phyloP scores from a whole-genome alignment of 2,329 filamentous ascomycete species.

The Aspergillus sp. region DNA sequence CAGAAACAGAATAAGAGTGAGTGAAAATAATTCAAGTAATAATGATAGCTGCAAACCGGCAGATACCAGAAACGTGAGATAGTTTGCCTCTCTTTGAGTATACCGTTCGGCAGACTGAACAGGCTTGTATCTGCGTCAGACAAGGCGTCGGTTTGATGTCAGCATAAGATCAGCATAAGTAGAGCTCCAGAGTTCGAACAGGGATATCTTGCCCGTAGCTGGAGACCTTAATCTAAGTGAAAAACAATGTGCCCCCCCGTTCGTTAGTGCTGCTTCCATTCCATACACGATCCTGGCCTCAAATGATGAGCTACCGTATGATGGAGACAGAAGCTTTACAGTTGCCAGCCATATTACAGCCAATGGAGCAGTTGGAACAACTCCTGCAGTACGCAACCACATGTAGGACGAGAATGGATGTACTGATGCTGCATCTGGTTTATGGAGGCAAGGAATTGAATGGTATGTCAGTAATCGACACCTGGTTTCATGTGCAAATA shows the following conservation, averaged over 20 bases:
- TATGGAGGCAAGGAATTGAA: not conserved
- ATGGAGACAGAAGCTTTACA: not conserved
- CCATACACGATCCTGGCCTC: not conserved
- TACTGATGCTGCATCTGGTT: not conserved
- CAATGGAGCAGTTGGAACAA: not conserved
- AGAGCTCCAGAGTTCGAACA: not conserved
- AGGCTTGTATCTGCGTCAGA: not conserved
- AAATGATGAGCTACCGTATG: not conserved
- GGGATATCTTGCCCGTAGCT: not conserved
- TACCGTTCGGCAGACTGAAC: not conserved
- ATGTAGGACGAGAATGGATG: not conserved
- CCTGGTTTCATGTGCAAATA: not conserved
- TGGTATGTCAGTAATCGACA: not conserved
- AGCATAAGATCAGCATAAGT: not conserved
- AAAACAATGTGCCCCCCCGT: not conserved
- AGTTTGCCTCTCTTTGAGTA: not conserved
- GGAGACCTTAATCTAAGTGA: not conserved
- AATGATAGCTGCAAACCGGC: not conserved
- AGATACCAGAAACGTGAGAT: not conserved
- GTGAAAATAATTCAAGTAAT: no score
- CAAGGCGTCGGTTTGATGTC: not conserved
- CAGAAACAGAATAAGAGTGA: no score
- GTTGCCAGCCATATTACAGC: not conserved
- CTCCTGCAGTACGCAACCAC: not conserved
- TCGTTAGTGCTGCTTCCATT: not conserved